Percentiles rank a stretch among this genome's conserved stretches.
phyloP scores from a whole-genome alignment of 2,329 filamentous ascomycete genomes.

The Aureobasidium sp. region DNA sequence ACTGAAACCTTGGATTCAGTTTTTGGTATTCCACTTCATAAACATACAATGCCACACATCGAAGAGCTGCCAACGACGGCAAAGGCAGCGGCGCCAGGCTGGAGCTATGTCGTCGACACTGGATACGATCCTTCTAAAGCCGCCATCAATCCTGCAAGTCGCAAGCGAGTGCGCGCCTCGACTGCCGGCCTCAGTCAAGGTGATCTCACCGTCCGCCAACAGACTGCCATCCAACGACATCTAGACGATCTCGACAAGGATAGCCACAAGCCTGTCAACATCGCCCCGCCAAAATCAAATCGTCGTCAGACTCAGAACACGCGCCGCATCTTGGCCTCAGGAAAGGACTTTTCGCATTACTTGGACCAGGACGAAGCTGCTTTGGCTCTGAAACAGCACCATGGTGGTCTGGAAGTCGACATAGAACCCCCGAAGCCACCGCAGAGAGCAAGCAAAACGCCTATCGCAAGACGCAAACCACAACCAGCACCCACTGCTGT shows the following conservation, averaged over 20 bases:
- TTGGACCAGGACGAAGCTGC: constrained; percentile 71
- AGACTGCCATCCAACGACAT: constrained; percentile 73
- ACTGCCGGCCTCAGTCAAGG: constrained; percentile 32
- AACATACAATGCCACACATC: constrained; percentile 53
- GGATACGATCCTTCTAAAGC: constrained; percentile 51
- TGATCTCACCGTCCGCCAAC: constrained; percentile 66
- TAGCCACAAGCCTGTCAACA: constrained; percentile 48
- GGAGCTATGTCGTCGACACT: constrained; percentile 83
- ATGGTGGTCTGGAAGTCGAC: constrained; percentile 23
- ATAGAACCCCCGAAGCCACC: background rate
- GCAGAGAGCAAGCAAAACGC: constrained; percentile 31
- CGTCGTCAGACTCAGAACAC: constrained; percentile 57
- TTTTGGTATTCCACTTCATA: background rate
- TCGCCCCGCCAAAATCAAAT: constrained; percentile 57
- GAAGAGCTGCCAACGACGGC: constrained; percentile 68
- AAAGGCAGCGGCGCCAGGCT: constrained; percentile 68
- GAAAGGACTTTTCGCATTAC: constrained; percentile 79
- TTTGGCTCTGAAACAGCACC: constrained; percentile 29
- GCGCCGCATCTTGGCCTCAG: constrained; percentile 68
- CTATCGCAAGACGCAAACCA: constrained; percentile 27
- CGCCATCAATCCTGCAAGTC: constrained; percentile 44
- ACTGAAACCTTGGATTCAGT: background rate
- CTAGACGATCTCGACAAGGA: constrained; percentile 79
- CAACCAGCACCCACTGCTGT: constrained; percentile 35
- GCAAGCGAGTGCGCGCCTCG: constrained; percentile 63